Percentiles rank a stretch among this genome's conserved stretches.
phyloP scores from a whole-genome alignment of 805 yeast genomes.

The Saturnispora quitensis region DNA sequence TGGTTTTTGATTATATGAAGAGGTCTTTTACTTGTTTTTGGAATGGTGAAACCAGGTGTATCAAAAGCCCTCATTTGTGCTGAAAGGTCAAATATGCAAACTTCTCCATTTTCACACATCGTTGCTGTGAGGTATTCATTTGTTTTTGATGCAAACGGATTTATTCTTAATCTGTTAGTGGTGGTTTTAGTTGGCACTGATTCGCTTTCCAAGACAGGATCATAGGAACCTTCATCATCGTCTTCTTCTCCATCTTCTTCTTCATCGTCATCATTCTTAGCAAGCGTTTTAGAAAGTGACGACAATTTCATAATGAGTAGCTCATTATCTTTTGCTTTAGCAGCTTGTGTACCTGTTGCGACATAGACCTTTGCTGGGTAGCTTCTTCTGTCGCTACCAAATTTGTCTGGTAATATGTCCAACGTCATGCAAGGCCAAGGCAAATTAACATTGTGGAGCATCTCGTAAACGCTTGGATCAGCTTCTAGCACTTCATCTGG shows the following conservation, averaged over 20 bases:
- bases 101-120: slow-evolving; percentile 87
- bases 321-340: slow-evolving; percentile 80
- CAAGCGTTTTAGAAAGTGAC: slow-evolving; percentile 74
- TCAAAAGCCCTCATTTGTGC: slow-evolving; percentile 78
- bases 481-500: slow-evolving; percentile 95
- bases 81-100: slow-evolving; percentile 69
- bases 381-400: slow-evolving; percentile 81
- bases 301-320: slow-evolving; percentile 75
- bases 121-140: slow-evolving; percentile 75
- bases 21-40: slow-evolving; percentile 72
- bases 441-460: slow-evolving; percentile 87
- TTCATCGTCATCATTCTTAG: slow-evolving; percentile 72
- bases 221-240: slow-evolving; percentile 56
- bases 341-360: slow-evolving; percentile 92
- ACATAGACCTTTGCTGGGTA: slow-evolving; percentile 83
- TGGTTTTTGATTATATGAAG: slow-evolving; percentile 73
- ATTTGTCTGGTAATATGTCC: slow-evolving; percentile 76
- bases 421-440: slow-evolving; percentile 97
- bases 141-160: slow-evolving; percentile 64
- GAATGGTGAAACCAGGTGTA: slow-evolving; percentile 75
- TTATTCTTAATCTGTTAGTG: slow-evolving; percentile 80
- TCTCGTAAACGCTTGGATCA: slow-evolving; percentile 91
- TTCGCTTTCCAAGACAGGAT: slow-evolving; percentile 84
- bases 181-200: slow-evolving; percentile 69
- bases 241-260: slow-evolving; percentile 51